Evolutionary conservation across 352 stramenopile species (phyloP), one percentile per base, ranked within the genome.

Genomic region (Aphanomyces invadans): DNA sequence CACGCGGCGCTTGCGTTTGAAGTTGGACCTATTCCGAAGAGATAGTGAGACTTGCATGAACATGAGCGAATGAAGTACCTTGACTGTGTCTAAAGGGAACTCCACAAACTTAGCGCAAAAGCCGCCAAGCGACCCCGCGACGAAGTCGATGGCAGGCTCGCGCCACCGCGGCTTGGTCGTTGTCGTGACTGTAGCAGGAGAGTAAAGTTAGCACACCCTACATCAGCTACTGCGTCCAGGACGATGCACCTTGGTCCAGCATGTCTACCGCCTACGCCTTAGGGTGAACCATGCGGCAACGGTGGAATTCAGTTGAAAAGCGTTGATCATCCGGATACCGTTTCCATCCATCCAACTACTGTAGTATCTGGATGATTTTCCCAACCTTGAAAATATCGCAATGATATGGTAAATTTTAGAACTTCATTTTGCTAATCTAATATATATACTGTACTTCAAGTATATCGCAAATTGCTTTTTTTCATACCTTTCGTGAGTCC

Each of bases 41-140:
- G 4, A 0, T 4, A 23, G n/a, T 12, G 21, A 54, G 28, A 28
- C n/a, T n/a, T n/a, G n/a, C n/a, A n/a, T 53, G 12, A 25, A 23
- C 12, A 1, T 10, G 19, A 15, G 2, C 19, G 10, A 23, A 9
- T 12, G n/a, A 19, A 17, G 12, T 69, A 69, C 62, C 31, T 69
- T 69, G 49, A 69, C 44, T n/a, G 62, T 69, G 23, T 69, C 62
- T 15, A 69, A 69, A 19, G 62, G 62, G 44, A 65, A 69, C 33
- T 69, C 62, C 3, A 69, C 54, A 17, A 69, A 64, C 33, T 69
- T 69, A n/a, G 51, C 62, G 15, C 26, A 31, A 36, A 69, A 62
- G 54, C 62, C 49, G 1, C 54, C 51, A 23, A 64, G 36, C 11
- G 62, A 69, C 12, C 54, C 62, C 5, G 51, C 62, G 26, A 66